These are phyloP conservation scores for Patellaria atrata DNA, from an alignment of 495 filamentous ascomycete species.

Conservation along the genomic window DNA sequence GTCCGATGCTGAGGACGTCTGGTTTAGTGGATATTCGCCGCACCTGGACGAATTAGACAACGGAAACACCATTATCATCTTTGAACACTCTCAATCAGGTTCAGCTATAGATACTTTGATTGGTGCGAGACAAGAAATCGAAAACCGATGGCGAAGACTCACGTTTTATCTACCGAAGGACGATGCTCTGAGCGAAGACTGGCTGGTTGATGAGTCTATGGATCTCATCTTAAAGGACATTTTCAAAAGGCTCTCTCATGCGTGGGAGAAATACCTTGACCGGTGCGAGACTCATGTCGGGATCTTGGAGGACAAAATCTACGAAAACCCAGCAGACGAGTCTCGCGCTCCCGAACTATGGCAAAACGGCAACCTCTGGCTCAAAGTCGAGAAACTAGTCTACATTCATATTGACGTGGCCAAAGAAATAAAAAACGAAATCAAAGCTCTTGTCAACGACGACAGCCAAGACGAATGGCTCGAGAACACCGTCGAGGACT, in stretches of 20 bases:
- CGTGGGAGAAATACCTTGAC: constrained; percentile 35
- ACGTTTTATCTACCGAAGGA: constrained; percentile 33
- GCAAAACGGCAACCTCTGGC: constrained; percentile 36
- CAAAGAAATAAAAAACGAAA: constrained; percentile 31
- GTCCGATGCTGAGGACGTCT: constrained; percentile 4
- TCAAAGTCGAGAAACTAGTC: constrained; percentile 40
- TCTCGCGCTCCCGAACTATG: constrained; percentile 40
- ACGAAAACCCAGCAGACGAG: constrained; percentile 42
- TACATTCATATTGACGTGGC: constrained; percentile 34
- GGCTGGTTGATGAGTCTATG: constrained; percentile 33
- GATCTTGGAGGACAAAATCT: constrained; percentile 43
- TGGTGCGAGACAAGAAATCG: constrained; percentile 34
- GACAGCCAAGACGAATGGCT: constrained; percentile 29
- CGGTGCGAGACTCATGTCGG: constrained; percentile 31
- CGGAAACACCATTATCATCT: constrained; percentile 38
- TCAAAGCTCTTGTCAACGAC: constrained; percentile 23
- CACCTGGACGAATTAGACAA: constrained; percentile 16
- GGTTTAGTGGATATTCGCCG: constrained; percentile 13
- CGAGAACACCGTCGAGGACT: constrained; percentile 26
- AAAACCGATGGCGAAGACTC: constrained; percentile 37
- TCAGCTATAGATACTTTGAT: constrained; percentile 36
- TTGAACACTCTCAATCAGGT: constrained; percentile 34
- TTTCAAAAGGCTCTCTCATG: constrained; percentile 32
- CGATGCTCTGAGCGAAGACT: constrained; percentile 22
- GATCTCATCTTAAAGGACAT: constrained; percentile 37